A percentile compares a stretch with the other conserved stretches of the same genome.
phyloP scores from a whole-genome alignment of 257 asterid genomes.

The Nicotiana sylvestris region DNA sequence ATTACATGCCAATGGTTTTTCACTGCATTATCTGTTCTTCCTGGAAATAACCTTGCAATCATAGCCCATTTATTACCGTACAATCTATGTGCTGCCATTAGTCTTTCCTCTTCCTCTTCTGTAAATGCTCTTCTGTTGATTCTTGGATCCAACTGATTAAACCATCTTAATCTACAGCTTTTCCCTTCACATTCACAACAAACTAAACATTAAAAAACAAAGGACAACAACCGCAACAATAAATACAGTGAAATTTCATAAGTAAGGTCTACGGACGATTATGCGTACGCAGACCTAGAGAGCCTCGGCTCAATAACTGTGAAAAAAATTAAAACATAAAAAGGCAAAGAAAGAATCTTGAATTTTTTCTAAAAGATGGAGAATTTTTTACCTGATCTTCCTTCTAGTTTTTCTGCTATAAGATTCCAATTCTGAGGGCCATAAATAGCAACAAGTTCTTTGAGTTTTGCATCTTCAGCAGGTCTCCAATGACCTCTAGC shows the following conservation, averaged over 20 bases:
- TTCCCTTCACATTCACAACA: conserved; percentile 36
- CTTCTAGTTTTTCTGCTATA: conserved; percentile 72
- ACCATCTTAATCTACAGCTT: conserved; percentile 88
- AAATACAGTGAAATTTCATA: too few species aligned
- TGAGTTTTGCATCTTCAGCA: conserved; percentile 75
- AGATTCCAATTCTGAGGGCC: conserved; percentile 96
- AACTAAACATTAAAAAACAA: neutral
- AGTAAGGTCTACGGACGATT: too few species aligned
- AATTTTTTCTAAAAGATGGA: neutral
- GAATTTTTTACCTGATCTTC: conserved; percentile 58
- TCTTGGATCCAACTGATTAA: conserved; percentile 85
- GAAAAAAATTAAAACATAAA: too few species aligned
- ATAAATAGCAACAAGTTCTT: conserved; percentile 75
- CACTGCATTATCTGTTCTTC: conserved; percentile 89
- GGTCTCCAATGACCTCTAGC: conserved; percentile 94
- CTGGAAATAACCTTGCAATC: conserved; percentile 87
- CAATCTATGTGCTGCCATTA: conserved; percentile 85
- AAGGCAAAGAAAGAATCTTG: neutral
- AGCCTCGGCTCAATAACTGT: neutral
- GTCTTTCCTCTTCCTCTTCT: conserved; percentile 83
- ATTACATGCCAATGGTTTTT: conserved; percentile 94
- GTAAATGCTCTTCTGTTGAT: conserved; percentile 74
- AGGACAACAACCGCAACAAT: too few species aligned
- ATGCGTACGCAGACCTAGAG: too few species aligned
- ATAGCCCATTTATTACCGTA: conserved; percentile 95